Evolutionary conservation across 768 basidiomycete genomes (phyloP).

Genomic region (Sarcodon sp.): DNA sequence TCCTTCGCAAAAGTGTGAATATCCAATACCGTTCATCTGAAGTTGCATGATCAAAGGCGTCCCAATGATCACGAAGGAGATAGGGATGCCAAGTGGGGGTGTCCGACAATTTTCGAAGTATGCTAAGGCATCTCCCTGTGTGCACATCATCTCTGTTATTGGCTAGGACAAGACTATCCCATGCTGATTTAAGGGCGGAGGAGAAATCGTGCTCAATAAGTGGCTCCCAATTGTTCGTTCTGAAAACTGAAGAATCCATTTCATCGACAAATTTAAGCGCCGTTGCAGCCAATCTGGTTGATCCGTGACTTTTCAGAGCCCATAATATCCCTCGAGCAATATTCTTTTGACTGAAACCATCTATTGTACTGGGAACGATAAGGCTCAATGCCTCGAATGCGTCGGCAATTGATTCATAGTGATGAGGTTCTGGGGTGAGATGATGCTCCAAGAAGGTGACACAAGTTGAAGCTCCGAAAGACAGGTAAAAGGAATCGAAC

Average conservation of each 20-base stretch:
- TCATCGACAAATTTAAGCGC: not conserved
- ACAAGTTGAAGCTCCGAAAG: not conserved
- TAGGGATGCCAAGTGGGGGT: not conserved
- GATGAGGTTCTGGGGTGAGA: not conserved
- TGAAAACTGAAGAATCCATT: not conserved
- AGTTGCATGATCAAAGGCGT: not conserved
- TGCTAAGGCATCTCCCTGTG: not conserved
- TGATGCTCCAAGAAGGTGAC: not conserved
- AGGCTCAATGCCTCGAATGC: not conserved
- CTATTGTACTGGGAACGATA: not conserved
- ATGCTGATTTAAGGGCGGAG: too few species aligned
- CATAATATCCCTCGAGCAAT: not conserved
- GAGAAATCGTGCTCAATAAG: too few species aligned
- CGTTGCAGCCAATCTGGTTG: not conserved
- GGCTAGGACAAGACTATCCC: not conserved
- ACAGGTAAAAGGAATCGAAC: not conserved
- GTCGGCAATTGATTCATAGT: not conserved
- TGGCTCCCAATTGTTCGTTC: too few species aligned
- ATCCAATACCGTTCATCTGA: too few species aligned
- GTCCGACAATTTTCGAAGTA: not conserved
- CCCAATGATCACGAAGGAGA: not conserved
- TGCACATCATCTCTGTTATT: not conserved
- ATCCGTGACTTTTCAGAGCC: not conserved
- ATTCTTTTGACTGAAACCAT: not conserved
- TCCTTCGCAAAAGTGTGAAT: not conserved